These are phyloP conservation scores for Tuber indicum DNA, from an alignment of 495 filamentous ascomycete genomes.

Conservation along the genomic window DNA sequence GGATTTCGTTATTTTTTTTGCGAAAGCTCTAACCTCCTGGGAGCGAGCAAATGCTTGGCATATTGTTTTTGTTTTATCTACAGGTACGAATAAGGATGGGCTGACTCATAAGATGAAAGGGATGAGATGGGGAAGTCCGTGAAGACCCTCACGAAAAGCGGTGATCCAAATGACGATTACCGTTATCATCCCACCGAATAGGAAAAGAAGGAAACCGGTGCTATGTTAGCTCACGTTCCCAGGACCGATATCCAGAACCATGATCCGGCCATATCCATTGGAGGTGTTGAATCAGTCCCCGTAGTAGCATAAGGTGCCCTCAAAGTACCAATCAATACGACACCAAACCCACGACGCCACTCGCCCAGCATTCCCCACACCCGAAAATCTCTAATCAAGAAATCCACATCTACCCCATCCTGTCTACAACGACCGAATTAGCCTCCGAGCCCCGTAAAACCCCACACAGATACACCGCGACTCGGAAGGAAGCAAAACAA, in stretches of 20 bases:
- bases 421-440: slow-evolving; percentile 8
- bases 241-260: neutral
- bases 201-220: neutral
- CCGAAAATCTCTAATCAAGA: slow-evolving; percentile 3
- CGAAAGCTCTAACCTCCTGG: neutral
- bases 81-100: neutral
- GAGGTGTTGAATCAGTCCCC: neutral
- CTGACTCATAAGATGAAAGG: neutral
- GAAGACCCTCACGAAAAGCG: neutral
- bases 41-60: neutral
- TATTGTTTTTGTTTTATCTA: neutral
- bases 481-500: neutral
- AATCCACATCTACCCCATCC: neutral
- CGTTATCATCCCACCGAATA: neutral
- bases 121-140: neutral
- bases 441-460: neutral
- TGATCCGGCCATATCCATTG: neutral
- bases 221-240: neutral
- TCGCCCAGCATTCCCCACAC: neutral
- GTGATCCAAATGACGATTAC: neutral
- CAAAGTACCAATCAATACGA: slow-evolving; percentile 4
- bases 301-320: neutral
- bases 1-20: neutral
- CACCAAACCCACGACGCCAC: neutral
- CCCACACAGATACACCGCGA: neutral